phyloP scores from a whole-genome alignment of 2,329 filamentous ascomycete genomes.

The Hypoxylon sp. region DNA sequence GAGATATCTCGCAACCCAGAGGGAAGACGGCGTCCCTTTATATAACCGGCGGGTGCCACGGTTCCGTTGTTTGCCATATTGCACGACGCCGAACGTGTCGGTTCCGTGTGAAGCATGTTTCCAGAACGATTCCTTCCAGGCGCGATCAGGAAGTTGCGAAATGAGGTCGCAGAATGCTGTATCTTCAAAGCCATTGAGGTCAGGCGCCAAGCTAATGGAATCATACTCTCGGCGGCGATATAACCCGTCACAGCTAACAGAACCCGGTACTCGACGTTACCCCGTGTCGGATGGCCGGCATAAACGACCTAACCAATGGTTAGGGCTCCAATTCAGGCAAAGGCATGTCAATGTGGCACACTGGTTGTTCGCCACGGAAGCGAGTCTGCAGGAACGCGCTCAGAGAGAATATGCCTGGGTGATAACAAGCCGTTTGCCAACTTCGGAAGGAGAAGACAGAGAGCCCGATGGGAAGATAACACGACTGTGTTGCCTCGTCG shows the following conservation, averaged over 20 bases:
- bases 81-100: constrained; percentile 10
- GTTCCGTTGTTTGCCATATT: constrained; percentile 21
- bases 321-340: constrained; percentile 35
- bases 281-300: constrained; percentile 25
- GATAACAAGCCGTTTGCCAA: constrained; percentile 38
- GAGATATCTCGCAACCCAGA: constrained; percentile 28
- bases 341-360: constrained; percentile 26
- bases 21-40: constrained; percentile 31
- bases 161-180: constrained; percentile 23
- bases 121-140: constrained; percentile 32
- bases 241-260: constrained; percentile 34
- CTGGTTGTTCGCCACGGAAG: constrained; percentile 9
- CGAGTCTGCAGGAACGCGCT: constrained; percentile 36
- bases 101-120: constrained; percentile 21
- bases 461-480: constrained; percentile 33
- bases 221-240: constrained; percentile 42
- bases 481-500: constrained; percentile 12
- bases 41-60: constrained; percentile 30
- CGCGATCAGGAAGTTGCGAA: constrained; percentile 40
- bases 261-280: constrained; percentile 31
- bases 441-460: constrained; percentile 38
- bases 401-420: constrained; percentile 16
- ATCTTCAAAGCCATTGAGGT: constrained; percentile 17
- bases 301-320: constrained; percentile 23
- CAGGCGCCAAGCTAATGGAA: constrained; percentile 38